Evolutionary conservation across 805 yeast genomes (phyloP), one percentile per base, ranked within the genome.

Genomic region (Ogataea corticis): DNA sequence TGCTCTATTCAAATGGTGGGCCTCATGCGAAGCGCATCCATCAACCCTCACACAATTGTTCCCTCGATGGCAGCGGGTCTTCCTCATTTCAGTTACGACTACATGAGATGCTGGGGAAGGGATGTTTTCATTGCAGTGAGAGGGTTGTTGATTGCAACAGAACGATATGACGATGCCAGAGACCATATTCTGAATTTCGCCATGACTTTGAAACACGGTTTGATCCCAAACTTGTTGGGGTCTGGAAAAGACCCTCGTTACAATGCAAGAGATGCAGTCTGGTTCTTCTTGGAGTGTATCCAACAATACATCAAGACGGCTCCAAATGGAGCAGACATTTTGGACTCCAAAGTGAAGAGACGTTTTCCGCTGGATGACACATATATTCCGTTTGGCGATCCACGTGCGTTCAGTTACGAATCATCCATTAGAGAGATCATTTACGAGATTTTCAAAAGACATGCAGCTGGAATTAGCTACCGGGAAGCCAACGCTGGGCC

Each of bases 41-140:
- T 94, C 43, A 67, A 73, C 21, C 95, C 98, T 2, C 69, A 68
- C 33, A 68, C 72, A 10, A 68, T 73, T 34, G 76, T 82, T 13
- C 86, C 96, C 2, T 79, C 87, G 33, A 73, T 92, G 79, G 96
- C 98, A 13, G 99, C 99, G 1, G 99, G 98, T 1, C 74, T 92
- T 49, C 99, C 99, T 2, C 97, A 90, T 66, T 92, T 92, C 68
- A 83, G 94, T 61, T 78, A 77, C 47, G 89, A 85, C 52, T 91
- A 86, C 65, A 90, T 92, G 96, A 77, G 99, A 65, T 89, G 97
- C 63, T 92, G 99, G 99, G 99, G 99, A 17, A 78, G 99, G 61
- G 99, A 92, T 66, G 96, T 90, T 0, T 94, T 94, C 62, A 85
- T 92, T 37, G 78, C 97, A 0, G 73, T 86, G 34, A 73, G 96